Evolutionary conservation across 2,329 filamentous ascomycete genomes (phyloP).

Genomic region (Penicillium hordei): DNA sequence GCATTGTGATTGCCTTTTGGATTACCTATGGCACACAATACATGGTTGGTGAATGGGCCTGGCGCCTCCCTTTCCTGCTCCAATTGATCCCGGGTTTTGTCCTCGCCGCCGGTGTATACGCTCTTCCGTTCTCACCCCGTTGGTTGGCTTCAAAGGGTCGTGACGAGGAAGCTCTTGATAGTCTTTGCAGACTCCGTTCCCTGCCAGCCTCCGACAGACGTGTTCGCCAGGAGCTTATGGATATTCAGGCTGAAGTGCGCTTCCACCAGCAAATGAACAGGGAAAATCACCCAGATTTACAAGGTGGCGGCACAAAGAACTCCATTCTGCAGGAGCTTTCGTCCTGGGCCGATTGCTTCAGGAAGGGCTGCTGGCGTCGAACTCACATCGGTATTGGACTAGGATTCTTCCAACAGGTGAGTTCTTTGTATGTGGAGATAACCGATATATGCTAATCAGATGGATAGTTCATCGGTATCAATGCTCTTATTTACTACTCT

Average conservation of each 20-base stretch:
- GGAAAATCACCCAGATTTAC: conserved; percentile 42
- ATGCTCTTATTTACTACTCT: conserved; percentile 61
- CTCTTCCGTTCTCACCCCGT: conserved; percentile 57
- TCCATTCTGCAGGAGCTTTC: conserved; percentile 50
- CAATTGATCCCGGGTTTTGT: conserved; percentile 47
- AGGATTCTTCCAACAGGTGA: conserved; percentile 59
- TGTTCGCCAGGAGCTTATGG: conserved; percentile 52
- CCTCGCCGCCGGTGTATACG: conserved; percentile 38
- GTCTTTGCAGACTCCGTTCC: conserved; percentile 51
- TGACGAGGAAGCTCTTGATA: conserved; percentile 50
- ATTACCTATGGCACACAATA: conserved; percentile 46
- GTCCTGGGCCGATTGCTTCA: conserved; percentile 54
- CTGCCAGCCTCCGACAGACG: conserved; percentile 51
- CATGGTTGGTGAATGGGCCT: conserved; percentile 49
- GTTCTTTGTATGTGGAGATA: not conserved
- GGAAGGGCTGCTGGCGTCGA: conserved; percentile 50
- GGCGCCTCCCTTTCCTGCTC: conserved; percentile 50
- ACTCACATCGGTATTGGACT: conserved; percentile 54
- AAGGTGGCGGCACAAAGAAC: conserved; percentile 33
- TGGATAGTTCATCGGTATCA: conserved; percentile 51
- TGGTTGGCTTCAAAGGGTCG: conserved; percentile 53
- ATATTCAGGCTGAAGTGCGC: conserved; percentile 54
- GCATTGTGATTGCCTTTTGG: conserved; percentile 46
- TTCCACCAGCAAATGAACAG: conserved; percentile 51
- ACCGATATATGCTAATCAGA: conserved; percentile 7